These are phyloP conservation scores for Cyclotella cryptica DNA, from an alignment of 108 stramenopile species.

Conservation along the genomic window DNA sequence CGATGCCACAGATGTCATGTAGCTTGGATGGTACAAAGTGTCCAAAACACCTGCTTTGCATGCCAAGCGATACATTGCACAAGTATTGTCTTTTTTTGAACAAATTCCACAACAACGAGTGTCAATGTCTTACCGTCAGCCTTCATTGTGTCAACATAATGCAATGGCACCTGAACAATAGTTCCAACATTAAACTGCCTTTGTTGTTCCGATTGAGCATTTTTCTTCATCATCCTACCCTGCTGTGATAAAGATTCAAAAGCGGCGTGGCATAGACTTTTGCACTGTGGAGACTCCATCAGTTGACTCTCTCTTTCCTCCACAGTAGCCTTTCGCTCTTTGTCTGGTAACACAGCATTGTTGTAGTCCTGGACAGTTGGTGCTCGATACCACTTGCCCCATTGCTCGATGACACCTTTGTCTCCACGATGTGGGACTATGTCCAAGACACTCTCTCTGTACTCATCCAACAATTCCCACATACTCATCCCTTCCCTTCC, in stretches of 20 bases:
- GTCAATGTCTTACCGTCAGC: not conserved
- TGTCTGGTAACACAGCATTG: not conserved
- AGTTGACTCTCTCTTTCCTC: not conserved
- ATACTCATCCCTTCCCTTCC: not conserved
- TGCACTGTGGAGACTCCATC: too few relatives aligned
- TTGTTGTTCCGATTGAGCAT: not conserved
- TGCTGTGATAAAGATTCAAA: not conserved
- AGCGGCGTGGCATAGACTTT: not conserved
- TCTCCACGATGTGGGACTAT: not conserved
- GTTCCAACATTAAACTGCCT: not conserved
- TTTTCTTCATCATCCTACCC: not conserved
- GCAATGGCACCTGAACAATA: not conserved
- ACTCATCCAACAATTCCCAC: not conserved
- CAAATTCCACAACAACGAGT: not conserved
- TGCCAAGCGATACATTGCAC: not conserved
- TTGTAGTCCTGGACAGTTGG: not conserved
- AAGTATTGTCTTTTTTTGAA: not conserved
- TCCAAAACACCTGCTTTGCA: slow-evolving; percentile 1
- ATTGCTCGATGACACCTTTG: not conserved
- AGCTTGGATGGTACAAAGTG: not conserved
- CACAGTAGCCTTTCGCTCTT: not conserved
- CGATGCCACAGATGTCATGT: not conserved
- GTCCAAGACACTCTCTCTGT: not conserved
- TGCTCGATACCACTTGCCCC: not conserved
- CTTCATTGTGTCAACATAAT: not conserved